These are phyloP conservation scores for Apiosordaria backusii DNA, from an alignment of 495 filamentous ascomycete genomes.

Conservation along the genomic window DNA sequence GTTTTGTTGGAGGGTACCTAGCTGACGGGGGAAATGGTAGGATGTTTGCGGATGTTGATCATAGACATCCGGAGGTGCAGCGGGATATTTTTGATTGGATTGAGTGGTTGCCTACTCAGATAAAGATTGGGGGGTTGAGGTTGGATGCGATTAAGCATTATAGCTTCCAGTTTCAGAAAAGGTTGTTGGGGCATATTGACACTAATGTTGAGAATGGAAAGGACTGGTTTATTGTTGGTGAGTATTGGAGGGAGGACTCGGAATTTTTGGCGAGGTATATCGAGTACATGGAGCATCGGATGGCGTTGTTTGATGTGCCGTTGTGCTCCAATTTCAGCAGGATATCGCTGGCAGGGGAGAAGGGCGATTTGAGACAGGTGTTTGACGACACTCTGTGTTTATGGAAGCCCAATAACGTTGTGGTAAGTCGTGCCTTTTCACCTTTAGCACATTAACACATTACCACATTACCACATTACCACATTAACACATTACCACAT, in stretches of 20 bases:
- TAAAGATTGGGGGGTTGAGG: constrained; percentile 63
- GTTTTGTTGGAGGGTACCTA: background rate
- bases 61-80: constrained; percentile 60
- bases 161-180: constrained; percentile 59
- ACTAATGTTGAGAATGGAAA: constrained; percentile 36
- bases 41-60: constrained; percentile 68
- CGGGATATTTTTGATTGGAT: constrained; percentile 65
- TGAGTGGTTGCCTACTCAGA: constrained; percentile 57
- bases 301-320: constrained; percentile 65
- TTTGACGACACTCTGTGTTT: constrained; percentile 60
- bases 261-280: constrained; percentile 55
- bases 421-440: constrained; percentile 31
- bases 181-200: constrained; percentile 45
- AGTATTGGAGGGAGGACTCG: constrained; percentile 66
- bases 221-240: constrained; percentile 66
- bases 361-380: constrained; percentile 48
- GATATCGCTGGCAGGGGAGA: constrained; percentile 41
- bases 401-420: constrained; percentile 56
- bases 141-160: constrained; percentile 76
- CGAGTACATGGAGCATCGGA: constrained; percentile 53
- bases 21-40: constrained; percentile 30
- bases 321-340: constrained; percentile 61
- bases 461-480: no score
- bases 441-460: background rate
- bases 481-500: no score